Evolutionary conservation across 768 basidiomycete species (phyloP).

Genomic region (Suillus luteus): DNA sequence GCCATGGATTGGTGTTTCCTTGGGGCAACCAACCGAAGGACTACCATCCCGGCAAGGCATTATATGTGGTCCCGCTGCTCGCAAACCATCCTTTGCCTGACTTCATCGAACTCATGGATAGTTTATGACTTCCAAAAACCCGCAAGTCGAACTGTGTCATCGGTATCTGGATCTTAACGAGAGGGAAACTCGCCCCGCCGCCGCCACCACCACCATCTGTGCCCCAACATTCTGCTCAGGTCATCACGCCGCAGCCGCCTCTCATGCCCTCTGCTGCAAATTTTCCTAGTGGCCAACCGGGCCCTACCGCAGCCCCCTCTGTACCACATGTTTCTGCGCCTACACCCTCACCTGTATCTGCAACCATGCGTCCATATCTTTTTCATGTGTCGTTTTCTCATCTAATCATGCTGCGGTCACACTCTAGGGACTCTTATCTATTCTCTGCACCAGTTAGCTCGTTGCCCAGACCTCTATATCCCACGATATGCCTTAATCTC

Average conservation of each 20-base stretch:
- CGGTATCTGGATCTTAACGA: slow-evolving; percentile 84
- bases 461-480: too few species aligned
- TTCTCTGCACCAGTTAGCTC: too few species aligned
- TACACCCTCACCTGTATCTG: background rate
- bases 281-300: slow-evolving; percentile 14
- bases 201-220: slow-evolving; percentile 26
- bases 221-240: slow-evolving; percentile 17
- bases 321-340: slow-evolving; percentile 19
- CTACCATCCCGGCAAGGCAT: slow-evolving; percentile 75
- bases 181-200: slow-evolving; percentile 68
- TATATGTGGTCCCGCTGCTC: slow-evolving; percentile 81
- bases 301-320: slow-evolving; percentile 16
- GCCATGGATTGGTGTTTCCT: slow-evolving; percentile 84
- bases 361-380: background rate
- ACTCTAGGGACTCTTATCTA: too few species aligned
- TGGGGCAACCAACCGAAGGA: slow-evolving; percentile 81
- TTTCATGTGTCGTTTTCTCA: too few species aligned
- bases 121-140: slow-evolving; percentile 64
- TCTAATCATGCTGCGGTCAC: too few species aligned
- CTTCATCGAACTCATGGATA: slow-evolving; percentile 81
- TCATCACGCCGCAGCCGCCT: slow-evolving; percentile 20
- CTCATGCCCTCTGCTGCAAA: slow-evolving; percentile 17
- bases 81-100: slow-evolving; percentile 74
- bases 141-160: slow-evolving; percentile 70
- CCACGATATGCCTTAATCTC: too few species aligned